Evolutionary conservation across 495 filamentous ascomycete species (phyloP), one percentile per base, ranked within the genome.

Genomic region (Lasiosphaeriaceae sp.): DNA sequence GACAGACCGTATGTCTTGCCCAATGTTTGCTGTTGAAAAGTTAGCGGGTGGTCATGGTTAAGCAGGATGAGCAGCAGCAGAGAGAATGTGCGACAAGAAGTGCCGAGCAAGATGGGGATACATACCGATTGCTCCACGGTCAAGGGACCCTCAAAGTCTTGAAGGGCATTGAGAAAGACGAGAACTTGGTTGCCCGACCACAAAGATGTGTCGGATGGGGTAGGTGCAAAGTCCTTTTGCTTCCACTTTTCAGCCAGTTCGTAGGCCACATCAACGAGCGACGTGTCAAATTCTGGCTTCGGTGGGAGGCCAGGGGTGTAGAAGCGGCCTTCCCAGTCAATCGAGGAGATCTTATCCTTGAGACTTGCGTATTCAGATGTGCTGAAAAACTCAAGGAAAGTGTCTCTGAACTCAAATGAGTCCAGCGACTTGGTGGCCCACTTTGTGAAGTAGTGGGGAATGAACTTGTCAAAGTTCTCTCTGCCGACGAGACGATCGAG

Each of bases 241-340:
- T 88, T 72, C 93, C 93, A 98, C 68, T 90, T 87, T 11, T 84
- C 74, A 2, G 90, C 86, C 11, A 98, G 82, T 2, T 78, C 77
- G 68, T 92, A 93, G 73, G 93, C 96, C 46, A 86, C 82, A 55
- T 96, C 90, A 5, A 88, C 93, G 46, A 96, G 82, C 17, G 88
- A 86, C 0, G 91, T 96, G 67, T 97, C 89, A 61, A 96, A 96
- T 11, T 87, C 74, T 5, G 93, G 94, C 74, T 95, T 96, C 2
- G 90, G 89, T 12, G 93, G 94, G 37, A 95, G 71, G 39, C 93
- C 93, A 1, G 92, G 88, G 12, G 74, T 77, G 68, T 92, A 93
- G 75, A 96, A 94, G 78, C 88, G 90, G 9, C 76, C 79, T 41
- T 97, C 86, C 93, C 93, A 98, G 64, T 96, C 90, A 34, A 96